Percentiles rank a stretch among this genome's conserved stretches.
Conservation (phyloP, 2,329 filamentous ascomycete genomes). For the Neonectria neomacrospora region DNA sequence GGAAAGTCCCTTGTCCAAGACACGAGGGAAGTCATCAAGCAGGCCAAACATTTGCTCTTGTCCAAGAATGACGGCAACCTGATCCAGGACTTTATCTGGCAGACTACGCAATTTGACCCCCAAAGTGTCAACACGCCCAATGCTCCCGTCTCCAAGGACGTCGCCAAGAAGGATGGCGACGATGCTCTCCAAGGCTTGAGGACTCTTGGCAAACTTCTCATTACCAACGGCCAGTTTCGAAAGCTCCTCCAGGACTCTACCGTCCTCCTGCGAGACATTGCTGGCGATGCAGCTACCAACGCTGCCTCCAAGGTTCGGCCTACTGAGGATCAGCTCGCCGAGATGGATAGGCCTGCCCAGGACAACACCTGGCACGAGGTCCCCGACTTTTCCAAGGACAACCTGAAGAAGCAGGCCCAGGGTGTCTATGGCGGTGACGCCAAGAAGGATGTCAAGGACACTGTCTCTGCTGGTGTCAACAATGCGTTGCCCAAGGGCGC, state of each 20-base stretch:
- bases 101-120: slow-evolving; percentile 79
- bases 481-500: slow-evolving; percentile 66
- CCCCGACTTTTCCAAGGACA: slow-evolving; percentile 78
- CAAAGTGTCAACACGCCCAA: slow-evolving; percentile 70
- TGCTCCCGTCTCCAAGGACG: slow-evolving; percentile 78
- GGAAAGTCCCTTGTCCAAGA: slow-evolving; percentile 83
- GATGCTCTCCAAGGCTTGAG: slow-evolving; percentile 86
- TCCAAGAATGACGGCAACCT: slow-evolving; percentile 96
- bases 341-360: slow-evolving; percentile 85
- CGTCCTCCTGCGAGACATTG: slow-evolving; percentile 87
- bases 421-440: slow-evolving; percentile 66
- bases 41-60: slow-evolving; percentile 85
- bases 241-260: slow-evolving; percentile 87
- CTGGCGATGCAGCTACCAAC: slow-evolving; percentile 86
- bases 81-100: slow-evolving; percentile 97
- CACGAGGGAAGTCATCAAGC: slow-evolving; percentile 80
- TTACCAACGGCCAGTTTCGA: slow-evolving; percentile 96
- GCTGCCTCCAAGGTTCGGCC: slow-evolving; percentile 81
- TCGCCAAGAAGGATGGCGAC: slow-evolving; percentile 83
- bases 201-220: slow-evolving; percentile 86
- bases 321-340: slow-evolving; percentile 76
- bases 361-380: slow-evolving; percentile 95
- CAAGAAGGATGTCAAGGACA: slow-evolving; percentile 69
- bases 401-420: slow-evolving; percentile 75
- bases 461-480: slow-evolving; percentile 66